Evolutionary conservation across 805 yeast genomes (phyloP), one percentile per base, ranked within the genome.

Genomic region (Metschnikowia reukaufii): DNA sequence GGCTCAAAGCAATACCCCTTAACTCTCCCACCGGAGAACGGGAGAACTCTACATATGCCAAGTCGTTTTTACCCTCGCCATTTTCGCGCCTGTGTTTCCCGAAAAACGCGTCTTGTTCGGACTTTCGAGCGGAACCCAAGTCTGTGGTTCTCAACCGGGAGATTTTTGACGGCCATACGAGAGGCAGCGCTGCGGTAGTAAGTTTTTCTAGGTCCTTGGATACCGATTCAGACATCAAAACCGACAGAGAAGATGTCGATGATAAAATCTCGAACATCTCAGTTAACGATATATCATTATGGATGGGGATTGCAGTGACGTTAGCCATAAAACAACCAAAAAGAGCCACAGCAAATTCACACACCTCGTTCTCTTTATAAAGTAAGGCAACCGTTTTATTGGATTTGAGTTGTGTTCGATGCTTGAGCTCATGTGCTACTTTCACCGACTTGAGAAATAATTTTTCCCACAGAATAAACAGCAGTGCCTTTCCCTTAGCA

Each of bases 291-390:
- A 82, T 77, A 44, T 83, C 86, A 48, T 89, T 83, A 44, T 87
- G 87, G 35, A 94, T 82, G 0, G 99, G 99, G 4, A 94, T 92
- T 0, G 98, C 98, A 2, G 94, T 91, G 38, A 89, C 86, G 2
- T 96, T 96, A 1, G 97, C 96, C 47, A 92, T 71, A 55, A 92
- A 88, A 61, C 97, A 91, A 6, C 97, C 99, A 63, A 89, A 78
- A 17, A 94, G 64, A 0, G 98, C 95, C 1, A 87, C 80, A 0
- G 88, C 79, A 62, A 91, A 92, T 52, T 94, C 98, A 10, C 87
- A 77, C 2, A 88, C 82, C 64, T 94, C 98, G 25, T 77, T 77
- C 48, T 85, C 89, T 57, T 87, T 89, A 62, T 90, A 94, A 55
- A 95, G 77, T 36, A 94, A 70, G 27, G 88, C 81, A 0, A 92